Evolutionary conservation across 768 basidiomycete genomes (phyloP).

Genomic region (Leccinellum albellum): DNA sequence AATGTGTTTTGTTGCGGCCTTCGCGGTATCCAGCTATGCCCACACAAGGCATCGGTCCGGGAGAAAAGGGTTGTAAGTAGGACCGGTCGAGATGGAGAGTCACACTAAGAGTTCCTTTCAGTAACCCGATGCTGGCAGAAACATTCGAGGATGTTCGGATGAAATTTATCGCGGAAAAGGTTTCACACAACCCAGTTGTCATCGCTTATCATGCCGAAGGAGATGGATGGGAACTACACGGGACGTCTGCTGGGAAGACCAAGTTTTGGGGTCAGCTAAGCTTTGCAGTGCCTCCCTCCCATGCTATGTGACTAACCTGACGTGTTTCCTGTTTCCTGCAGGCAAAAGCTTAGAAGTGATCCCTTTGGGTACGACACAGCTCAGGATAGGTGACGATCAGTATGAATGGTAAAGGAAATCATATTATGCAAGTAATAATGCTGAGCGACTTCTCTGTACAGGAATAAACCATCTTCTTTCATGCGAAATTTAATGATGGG

Average conservation of each 20-base stretch:
- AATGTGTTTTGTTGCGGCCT: conserved; percentile 76
- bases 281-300: conserved; percentile 3
- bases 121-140: conserved; percentile 85
- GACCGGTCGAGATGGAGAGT: conserved; percentile 1
- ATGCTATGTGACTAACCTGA: conserved; percentile 17
- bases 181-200: conserved; percentile 78
- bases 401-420: conserved; percentile 60
- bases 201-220: conserved; percentile 86
- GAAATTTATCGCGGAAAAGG: conserved; percentile 85
- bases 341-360: conserved; percentile 90
- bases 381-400: conserved; percentile 62
- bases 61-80: conserved; percentile 80
- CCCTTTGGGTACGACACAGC: conserved; percentile 66
- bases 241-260: conserved; percentile 77
- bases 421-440: neutral
- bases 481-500: conserved; percentile 88
- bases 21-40: conserved; percentile 81
- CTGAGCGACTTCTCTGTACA: conserved; percentile 24
- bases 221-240: conserved; percentile 67
- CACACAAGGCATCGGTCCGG: conserved; percentile 77
- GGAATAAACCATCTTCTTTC: conserved; percentile 86
- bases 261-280: conserved; percentile 78
- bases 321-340: conserved; percentile 26
- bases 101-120: conserved; percentile 30
- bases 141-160: conserved; percentile 82